phyloP scores from a whole-genome alignment of 805 yeast species.

The Yarrowia sp. region DNA sequence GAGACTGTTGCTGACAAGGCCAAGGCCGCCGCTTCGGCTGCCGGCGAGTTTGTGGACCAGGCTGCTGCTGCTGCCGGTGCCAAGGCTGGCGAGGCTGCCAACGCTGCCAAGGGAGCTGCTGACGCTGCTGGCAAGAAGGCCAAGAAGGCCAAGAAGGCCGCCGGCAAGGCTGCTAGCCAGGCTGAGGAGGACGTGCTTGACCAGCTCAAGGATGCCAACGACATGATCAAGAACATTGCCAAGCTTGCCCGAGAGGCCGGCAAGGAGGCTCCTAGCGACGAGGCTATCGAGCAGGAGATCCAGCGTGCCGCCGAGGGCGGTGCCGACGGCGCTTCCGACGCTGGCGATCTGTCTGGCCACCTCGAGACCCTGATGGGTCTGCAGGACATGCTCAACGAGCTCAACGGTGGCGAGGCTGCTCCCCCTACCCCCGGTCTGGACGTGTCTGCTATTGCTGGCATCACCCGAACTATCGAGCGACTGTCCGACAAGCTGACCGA shows the following conservation, averaged over 20 bases:
- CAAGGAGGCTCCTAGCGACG: neutral
- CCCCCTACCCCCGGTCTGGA: neutral
- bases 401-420: conserved; percentile 11
- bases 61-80: conserved; percentile 7
- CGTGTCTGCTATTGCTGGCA: neutral
- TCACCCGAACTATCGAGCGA: conserved; percentile 3
- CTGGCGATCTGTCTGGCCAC: neutral
- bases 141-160: conserved; percentile 32
- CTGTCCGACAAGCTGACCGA: conserved; percentile 23
- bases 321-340: neutral
- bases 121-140: conserved; percentile 37
- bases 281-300: neutral
- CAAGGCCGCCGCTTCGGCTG: conserved; percentile 32
- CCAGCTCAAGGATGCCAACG: conserved; percentile 22
- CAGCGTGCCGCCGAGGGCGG: conserved; percentile 6
- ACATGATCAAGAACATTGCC: neutral
- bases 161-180: conserved; percentile 26
- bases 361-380: conserved; percentile 9
- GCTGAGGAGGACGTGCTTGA: conserved; percentile 9
- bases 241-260: conserved; percentile 2
- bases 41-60: conserved; percentile 22
- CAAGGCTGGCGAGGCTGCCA: conserved; percentile 30
- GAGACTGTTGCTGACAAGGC: neutral
- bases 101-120: neutral
- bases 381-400: conserved; percentile 16